These are phyloP conservation scores for Eucalyptus victrix DNA, from an alignment of 345 rosid species.

Conservation along the genomic window DNA sequence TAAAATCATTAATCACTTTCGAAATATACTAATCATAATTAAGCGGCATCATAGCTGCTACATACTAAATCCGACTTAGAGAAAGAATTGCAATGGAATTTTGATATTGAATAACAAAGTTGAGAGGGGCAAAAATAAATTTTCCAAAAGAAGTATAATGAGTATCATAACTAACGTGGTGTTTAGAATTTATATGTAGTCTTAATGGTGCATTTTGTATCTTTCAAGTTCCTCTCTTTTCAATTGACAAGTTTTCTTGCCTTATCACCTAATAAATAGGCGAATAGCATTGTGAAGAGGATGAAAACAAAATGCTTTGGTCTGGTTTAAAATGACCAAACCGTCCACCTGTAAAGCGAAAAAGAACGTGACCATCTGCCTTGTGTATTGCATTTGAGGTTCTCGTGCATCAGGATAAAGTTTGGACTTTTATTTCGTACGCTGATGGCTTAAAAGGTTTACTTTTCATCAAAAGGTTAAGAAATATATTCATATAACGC, in stretches of 20 bases:
- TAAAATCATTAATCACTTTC: neutral
- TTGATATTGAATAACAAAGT: neutral
- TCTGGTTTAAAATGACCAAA: neutral
- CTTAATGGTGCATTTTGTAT: neutral
- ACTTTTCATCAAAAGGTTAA: neutral
- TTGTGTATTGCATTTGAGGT: neutral
- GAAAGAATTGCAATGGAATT: neutral
- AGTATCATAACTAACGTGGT: neutral
- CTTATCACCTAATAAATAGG: neutral
- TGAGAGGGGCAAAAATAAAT: neutral
- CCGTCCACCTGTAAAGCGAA: neutral
- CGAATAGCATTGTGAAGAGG: neutral
- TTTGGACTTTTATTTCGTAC: neutral
- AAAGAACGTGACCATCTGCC: neutral
- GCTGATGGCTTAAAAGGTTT: neutral
- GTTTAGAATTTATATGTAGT: neutral
- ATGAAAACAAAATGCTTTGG: neutral
- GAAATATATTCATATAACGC: neutral
- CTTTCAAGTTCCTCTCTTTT: neutral
- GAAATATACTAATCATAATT: neutral
- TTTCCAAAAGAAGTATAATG: neutral
- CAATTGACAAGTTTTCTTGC: neutral
- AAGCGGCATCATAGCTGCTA: neutral
- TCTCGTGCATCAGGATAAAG: neutral
- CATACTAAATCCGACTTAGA: neutral